Evolutionary conservation across 1,284 basidiomycete genomes (phyloP).

Genomic region (Hymenochaete sp.): DNA sequence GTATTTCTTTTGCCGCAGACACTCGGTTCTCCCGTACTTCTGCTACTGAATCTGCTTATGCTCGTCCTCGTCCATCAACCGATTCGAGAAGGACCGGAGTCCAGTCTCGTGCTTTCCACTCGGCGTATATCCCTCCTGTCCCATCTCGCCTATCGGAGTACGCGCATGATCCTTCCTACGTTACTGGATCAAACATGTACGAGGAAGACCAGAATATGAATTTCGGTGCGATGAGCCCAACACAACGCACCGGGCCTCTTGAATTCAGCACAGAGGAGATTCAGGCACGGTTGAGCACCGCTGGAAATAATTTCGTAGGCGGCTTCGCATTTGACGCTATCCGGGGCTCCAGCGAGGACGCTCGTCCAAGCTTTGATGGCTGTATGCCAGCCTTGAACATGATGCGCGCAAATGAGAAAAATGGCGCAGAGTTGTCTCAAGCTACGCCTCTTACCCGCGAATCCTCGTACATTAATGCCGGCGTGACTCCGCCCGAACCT

Average conservation of each 20-base stretch:
- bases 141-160: slow-evolving; percentile 20
- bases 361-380: slow-evolving; percentile 39
- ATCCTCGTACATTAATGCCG: slow-evolving; percentile 25
- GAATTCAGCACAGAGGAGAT: slow-evolving; percentile 64
- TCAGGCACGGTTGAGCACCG: slow-evolving; percentile 29
- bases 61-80: slow-evolving; percentile 35
- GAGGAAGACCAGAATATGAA: slow-evolving; percentile 29
- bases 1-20: slow-evolving; percentile 70
- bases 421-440: neutral
- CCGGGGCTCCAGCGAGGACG: too few relatives aligned
- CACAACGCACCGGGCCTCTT: slow-evolving; percentile 58
- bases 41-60: slow-evolving; percentile 18
- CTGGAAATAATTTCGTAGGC: too few relatives aligned
- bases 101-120: slow-evolving; percentile 50
- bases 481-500: slow-evolving; percentile 27
- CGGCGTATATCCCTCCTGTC: slow-evolving; percentile 44
- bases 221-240: slow-evolving; percentile 43
- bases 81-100: slow-evolving; percentile 43
- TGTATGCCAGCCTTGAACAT: slow-evolving; percentile 56
- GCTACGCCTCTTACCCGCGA: slow-evolving; percentile 33
- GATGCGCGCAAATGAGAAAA: slow-evolving; percentile 47
- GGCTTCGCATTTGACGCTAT: too few relatives aligned
- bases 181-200: slow-evolving; percentile 30
- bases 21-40: slow-evolving; percentile 34
- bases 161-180: slow-evolving; percentile 19